Percentiles rank a stretch among this genome's conserved stretches.
Conservation (phyloP, 129 eudicot genomes). For the Ambrosia trifida region DNA sequence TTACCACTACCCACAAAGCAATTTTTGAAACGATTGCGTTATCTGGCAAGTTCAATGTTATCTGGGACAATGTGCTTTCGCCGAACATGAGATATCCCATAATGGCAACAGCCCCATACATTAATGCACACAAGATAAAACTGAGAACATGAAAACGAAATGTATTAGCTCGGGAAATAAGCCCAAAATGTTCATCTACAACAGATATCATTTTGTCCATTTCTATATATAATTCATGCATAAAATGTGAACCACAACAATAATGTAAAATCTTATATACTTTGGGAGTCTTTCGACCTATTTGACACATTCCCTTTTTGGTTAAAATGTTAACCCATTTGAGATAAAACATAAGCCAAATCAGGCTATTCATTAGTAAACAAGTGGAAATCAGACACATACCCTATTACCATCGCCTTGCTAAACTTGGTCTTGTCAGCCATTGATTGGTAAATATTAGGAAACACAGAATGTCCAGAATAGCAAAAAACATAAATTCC, state of each 20-base stretch:
- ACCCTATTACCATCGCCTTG: constrained; percentile 64
- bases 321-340: background rate
- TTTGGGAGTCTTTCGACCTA: background rate
- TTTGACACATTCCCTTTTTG: background rate
- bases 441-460: constrained; percentile 95
- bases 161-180: constrained; percentile 8
- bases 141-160: constrained; percentile 41
- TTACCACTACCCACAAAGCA: constrained; percentile 93
- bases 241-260: background rate
- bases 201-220: background rate
- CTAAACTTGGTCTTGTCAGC: constrained; percentile 80
- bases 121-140: constrained; percentile 50
- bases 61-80: constrained; percentile 70
- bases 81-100: constrained; percentile 96
- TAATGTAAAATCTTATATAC: background rate
- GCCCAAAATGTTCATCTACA: background rate
- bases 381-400: background rate
- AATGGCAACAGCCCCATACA: constrained; percentile 73
- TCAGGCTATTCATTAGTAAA: background rate
- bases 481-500: constrained; percentile 91
- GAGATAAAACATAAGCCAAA: background rate
- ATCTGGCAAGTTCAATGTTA: constrained; percentile 80
- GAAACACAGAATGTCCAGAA: constrained; percentile 91
- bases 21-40: constrained; percentile 57
- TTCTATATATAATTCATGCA: background rate